phyloP scores from a whole-genome alignment of 2,329 filamentous ascomycete genomes.

The Polytolypa hystricis region DNA sequence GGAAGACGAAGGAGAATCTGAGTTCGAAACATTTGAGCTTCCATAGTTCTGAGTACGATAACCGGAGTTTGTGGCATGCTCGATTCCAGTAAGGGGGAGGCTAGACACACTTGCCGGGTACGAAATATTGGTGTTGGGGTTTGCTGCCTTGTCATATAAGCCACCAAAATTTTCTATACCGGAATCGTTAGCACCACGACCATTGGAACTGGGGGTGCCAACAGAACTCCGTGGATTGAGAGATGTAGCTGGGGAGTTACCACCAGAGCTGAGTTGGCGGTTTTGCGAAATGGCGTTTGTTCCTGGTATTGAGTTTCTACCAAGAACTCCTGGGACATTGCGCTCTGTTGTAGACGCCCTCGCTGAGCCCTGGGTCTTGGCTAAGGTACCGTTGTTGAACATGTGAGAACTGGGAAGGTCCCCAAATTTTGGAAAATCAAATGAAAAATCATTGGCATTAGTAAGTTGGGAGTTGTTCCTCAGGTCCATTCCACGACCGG shows the following conservation, averaged over 20 bases:
- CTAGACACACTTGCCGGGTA: slow-evolving; percentile 5
- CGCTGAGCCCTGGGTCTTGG: slow-evolving; percentile 14
- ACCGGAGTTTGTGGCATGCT: slow-evolving; percentile 15
- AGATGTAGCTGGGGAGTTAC: neutral
- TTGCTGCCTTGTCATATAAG: neutral
- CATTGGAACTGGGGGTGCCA: neutral
- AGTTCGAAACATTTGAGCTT: slow-evolving; percentile 28
- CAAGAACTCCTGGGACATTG: slow-evolving; percentile 6
- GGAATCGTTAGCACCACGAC: neutral
- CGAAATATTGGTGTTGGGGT: slow-evolving; percentile 4
- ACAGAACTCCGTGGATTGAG: too few relatives aligned
- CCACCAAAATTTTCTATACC: neutral
- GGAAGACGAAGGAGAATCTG: slow-evolving; percentile 38
- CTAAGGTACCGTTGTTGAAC: slow-evolving; percentile 37
- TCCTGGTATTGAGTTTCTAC: neutral
- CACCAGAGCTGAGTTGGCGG: neutral
- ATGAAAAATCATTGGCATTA: slow-evolving; percentile 70
- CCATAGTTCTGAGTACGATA: slow-evolving; percentile 17
- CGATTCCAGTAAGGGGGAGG: slow-evolving; percentile 1
- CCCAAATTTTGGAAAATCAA: slow-evolving; percentile 93
- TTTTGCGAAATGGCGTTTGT: neutral
- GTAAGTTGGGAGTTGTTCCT: slow-evolving; percentile 44
- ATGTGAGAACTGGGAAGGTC: slow-evolving; percentile 49
- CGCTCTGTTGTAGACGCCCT: slow-evolving; percentile 3
- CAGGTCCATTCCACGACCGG: slow-evolving; percentile 35